Percentiles rank a stretch among this genome's conserved stretches.
These are phyloP conservation scores for Anisodus tanguticus DNA, from an alignment of 257 asterid genomes.

Conservation along the genomic window DNA sequence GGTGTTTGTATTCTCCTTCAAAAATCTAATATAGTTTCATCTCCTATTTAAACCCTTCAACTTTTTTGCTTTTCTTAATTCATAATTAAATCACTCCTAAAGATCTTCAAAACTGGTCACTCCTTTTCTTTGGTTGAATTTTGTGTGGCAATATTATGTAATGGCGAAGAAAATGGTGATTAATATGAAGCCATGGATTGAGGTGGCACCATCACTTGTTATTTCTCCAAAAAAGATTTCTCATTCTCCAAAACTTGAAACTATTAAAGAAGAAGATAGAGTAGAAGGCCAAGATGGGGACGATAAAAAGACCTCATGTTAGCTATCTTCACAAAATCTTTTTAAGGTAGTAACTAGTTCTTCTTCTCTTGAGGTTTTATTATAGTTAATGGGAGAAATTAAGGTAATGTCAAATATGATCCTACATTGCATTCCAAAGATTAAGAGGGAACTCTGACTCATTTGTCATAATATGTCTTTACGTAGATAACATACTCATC, in stretches of 20 bases:
- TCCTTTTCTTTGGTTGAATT: too few species aligned
- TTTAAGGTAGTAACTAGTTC: not conserved
- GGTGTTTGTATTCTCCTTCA: too few species aligned
- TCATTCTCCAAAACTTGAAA: slow-evolving; percentile 54
- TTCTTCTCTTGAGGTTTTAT: not conserved
- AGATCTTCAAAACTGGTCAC: too few species aligned
- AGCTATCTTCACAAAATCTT: not conserved
- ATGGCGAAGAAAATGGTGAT: slow-evolving; percentile 44
- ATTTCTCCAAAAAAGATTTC: slow-evolving; percentile 45
- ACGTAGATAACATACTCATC: too few species aligned
- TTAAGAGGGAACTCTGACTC: too few species aligned
- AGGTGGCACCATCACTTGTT: slow-evolving; percentile 54
- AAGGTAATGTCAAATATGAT: too few species aligned
- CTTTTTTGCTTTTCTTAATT: too few species aligned
- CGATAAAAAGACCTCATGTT: not conserved
- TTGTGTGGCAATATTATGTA: not conserved
- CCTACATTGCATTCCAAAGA: too few species aligned
- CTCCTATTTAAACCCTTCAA: too few species aligned
- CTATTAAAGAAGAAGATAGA: slow-evolving; percentile 51
- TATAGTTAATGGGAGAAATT: not conserved
- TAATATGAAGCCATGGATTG: slow-evolving; percentile 39
- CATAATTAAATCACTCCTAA: too few species aligned
- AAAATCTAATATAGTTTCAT: too few species aligned
- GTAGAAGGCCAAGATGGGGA: slow-evolving; percentile 10
- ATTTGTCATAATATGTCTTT: too few species aligned